phyloP scores from a whole-genome alignment of 1,139 yeast genomes.

The Candida tetrigidarum region DNA sequence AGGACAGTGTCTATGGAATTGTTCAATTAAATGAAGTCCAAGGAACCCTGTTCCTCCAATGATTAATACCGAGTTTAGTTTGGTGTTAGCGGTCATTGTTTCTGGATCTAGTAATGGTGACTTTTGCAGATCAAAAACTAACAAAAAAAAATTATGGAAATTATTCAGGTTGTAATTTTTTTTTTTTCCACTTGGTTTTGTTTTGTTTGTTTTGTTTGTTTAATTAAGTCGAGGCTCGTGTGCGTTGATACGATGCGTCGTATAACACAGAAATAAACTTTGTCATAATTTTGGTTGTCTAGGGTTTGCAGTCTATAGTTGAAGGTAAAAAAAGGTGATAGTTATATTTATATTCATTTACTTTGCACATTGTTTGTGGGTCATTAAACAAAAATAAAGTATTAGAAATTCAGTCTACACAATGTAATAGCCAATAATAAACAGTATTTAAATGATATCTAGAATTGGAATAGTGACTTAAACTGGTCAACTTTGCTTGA shows the following conservation, averaged over 20 bases:
- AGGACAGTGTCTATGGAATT: constrained; percentile 71
- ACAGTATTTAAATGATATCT: neutral
- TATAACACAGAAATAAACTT: neutral
- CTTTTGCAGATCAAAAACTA: no score
- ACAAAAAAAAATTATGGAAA: no score
- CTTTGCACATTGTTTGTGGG: neutral
- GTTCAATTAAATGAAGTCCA: constrained; percentile 89
- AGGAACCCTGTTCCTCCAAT: constrained; percentile 96
- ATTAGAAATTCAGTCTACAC: neutral
- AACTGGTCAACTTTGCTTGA: constrained; percentile 30
- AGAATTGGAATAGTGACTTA: constrained; percentile 20
- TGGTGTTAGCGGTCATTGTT: constrained; percentile 4
- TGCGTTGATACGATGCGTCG: neutral
- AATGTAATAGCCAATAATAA: neutral
- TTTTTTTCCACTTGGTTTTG: no score
- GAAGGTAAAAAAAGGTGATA: no score
- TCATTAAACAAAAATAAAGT: neutral
- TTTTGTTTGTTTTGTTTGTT: neutral
- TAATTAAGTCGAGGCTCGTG: neutral
- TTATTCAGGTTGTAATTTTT: no score
- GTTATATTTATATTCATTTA: no score
- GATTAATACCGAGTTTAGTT: constrained; percentile 55
- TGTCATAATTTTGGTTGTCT: neutral
- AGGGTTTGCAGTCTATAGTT: no score
- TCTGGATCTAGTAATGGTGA: no score